phyloP scores from a whole-genome alignment of 345 rosid species.

The Gossypium rotundifolium region DNA sequence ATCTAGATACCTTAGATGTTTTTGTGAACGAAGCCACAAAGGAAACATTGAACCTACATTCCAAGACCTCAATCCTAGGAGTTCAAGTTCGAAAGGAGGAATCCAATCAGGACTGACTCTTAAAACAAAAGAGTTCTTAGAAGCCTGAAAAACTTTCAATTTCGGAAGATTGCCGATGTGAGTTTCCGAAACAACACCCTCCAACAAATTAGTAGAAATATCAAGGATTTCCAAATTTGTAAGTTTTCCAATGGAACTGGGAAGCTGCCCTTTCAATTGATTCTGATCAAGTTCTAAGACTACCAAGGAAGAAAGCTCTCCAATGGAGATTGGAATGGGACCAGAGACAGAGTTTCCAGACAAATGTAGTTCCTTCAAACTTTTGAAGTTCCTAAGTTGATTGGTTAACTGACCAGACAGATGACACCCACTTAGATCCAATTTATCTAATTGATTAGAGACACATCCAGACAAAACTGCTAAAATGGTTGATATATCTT shows the following conservation, averaged over 20 bases:
- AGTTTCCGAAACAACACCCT: background rate
- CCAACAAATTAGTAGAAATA: background rate
- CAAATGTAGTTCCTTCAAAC: background rate
- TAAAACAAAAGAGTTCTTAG: background rate
- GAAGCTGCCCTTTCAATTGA: background rate
- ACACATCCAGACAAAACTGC: background rate
- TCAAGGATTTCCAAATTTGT: background rate
- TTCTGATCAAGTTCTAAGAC: background rate
- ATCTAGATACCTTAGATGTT: background rate
- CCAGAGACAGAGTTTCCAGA: background rate
- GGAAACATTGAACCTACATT: background rate
- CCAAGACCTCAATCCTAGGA: background rate
- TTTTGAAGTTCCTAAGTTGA: background rate
- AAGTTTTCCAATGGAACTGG: background rate
- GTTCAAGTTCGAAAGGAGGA: background rate
- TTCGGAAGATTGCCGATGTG: background rate
- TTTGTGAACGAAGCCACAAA: background rate
- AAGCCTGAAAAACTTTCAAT: background rate
- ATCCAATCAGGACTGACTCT: background rate
- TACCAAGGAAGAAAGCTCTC: constrained; percentile 10
- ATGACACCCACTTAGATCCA: background rate
- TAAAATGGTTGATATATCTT: background rate
- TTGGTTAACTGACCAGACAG: background rate
- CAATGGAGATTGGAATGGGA: background rate
- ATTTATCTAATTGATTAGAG: background rate